These are phyloP conservation scores for Coemansia sp. DNA, from an alignment of 192 early-diverging fungal species.

Conservation along the genomic window DNA sequence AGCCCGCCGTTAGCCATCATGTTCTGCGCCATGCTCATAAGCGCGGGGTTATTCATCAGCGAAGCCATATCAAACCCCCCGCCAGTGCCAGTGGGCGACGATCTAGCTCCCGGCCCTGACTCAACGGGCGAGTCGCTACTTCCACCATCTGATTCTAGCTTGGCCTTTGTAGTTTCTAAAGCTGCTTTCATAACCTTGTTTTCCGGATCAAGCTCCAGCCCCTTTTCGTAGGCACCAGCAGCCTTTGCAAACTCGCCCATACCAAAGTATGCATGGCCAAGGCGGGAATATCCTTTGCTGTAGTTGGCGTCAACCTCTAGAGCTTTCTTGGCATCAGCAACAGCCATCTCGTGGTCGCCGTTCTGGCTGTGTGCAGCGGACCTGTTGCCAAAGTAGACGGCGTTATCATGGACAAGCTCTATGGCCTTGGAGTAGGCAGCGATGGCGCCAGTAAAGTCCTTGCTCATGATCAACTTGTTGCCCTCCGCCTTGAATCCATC, in stretches of 20 bases:
- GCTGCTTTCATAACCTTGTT: slow-evolving; percentile 83
- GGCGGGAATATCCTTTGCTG: slow-evolving; percentile 90
- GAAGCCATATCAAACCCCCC: slow-evolving; percentile 76
- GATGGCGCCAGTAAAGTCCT: slow-evolving; percentile 85
- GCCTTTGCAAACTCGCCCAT: slow-evolving; percentile 84
- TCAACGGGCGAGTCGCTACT: slow-evolving; percentile 9
- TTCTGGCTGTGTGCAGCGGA: slow-evolving; percentile 94
- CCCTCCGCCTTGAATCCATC: slow-evolving; percentile 87
- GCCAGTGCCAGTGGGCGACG: slow-evolving; percentile 58
- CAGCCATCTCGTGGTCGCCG: slow-evolving; percentile 83
- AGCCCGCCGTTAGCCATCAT: slow-evolving; percentile 88
- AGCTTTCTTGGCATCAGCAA: slow-evolving; percentile 84
- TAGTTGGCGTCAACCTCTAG: slow-evolving; percentile 86
- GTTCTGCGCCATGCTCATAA: slow-evolving; percentile 95
- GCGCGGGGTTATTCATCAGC: slow-evolving; percentile 89
- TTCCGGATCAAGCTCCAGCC: slow-evolving; percentile 77
- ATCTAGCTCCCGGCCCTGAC: slow-evolving; percentile 21
- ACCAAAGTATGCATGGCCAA: slow-evolving; percentile 93
- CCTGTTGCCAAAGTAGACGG: slow-evolving; percentile 98
- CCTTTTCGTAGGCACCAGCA: slow-evolving; percentile 87
- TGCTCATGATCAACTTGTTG: slow-evolving; percentile 83
- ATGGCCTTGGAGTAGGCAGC: slow-evolving; percentile 92
- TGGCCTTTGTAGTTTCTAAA: slow-evolving; percentile 68
- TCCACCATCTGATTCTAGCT: slow-evolving; percentile 32
- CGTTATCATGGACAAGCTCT: slow-evolving; percentile 74